Evolutionary conservation across 495 filamentous ascomycete genomes (phyloP).

Genomic region (Xylaria cubensis): DNA sequence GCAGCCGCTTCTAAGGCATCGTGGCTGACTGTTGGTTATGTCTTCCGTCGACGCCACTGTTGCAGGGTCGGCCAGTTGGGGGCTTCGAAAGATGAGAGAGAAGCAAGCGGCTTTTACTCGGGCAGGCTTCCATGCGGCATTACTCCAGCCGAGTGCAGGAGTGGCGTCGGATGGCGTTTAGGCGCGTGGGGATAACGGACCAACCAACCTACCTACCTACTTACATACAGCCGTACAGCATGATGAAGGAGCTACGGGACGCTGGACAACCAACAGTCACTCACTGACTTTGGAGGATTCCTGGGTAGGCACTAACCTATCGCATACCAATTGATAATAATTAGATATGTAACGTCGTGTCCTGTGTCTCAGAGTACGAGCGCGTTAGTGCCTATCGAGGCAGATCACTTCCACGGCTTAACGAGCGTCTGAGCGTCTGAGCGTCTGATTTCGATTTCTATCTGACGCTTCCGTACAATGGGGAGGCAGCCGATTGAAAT

Average conservation of each 20-base stretch:
- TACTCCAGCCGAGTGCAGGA: constrained; percentile 9
- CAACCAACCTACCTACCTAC: not conserved
- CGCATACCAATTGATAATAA: not conserved
- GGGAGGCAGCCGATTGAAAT: not conserved
- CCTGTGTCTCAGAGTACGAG: not conserved
- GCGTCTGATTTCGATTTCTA: constrained; percentile 11
- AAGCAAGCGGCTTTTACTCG: not conserved
- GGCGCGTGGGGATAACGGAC: constrained; percentile 6
- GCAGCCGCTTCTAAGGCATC: constrained; percentile 16
- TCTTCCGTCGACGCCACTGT: constrained; percentile 19
- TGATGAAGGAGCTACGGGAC: not conserved
- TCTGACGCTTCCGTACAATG: not conserved
- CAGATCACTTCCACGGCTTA: not conserved
- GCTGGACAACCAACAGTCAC: not conserved
- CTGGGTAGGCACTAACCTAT: not conserved
- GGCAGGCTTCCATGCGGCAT: constrained; percentile 12
- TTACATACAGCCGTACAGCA: not conserved
- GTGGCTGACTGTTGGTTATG: constrained; percentile 15
- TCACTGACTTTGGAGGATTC: not conserved
- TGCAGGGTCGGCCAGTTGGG: constrained; percentile 10
- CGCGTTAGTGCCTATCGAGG: not conserved
- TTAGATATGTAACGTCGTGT: constrained; percentile 22
- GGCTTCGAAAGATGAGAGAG: not conserved
- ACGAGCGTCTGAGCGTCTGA: constrained; percentile 10
- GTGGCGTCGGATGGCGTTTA: constrained; percentile 19